Percentiles rank a stretch among this genome's conserved stretches.
Conservation (phyloP, 129 eudicot genomes). For the Smallanthus sonchifolius region DNA sequence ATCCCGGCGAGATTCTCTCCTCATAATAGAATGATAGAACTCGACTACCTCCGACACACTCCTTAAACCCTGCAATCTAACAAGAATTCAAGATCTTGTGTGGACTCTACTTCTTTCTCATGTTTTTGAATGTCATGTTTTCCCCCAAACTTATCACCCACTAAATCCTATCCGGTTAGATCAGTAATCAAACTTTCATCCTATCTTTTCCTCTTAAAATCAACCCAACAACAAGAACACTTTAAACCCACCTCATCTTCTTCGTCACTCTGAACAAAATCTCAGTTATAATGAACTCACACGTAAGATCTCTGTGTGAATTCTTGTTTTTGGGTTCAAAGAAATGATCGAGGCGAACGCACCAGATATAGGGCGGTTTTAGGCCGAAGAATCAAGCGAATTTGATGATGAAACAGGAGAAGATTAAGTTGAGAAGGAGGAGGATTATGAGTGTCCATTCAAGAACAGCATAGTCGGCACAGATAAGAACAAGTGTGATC, state of each 20-base stretch:
- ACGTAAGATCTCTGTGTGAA: slow-evolving; percentile 53
- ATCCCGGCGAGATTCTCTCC: slow-evolving; percentile 82
- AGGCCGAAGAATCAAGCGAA: slow-evolving; percentile 76
- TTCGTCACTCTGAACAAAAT: slow-evolving; percentile 36
- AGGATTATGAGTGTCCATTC: slow-evolving; percentile 81
- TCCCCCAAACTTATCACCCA: slow-evolving; percentile 16
- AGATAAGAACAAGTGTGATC: slow-evolving; percentile 59
- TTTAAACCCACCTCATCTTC: slow-evolving; percentile 39
- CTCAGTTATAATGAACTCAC: slow-evolving; percentile 70
- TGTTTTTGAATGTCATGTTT: slow-evolving; percentile 20
- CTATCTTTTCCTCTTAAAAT: slow-evolving; percentile 32
- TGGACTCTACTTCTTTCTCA: slow-evolving; percentile 32
- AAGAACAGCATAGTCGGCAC: slow-evolving; percentile 72
- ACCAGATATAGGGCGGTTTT: slow-evolving; percentile 78
- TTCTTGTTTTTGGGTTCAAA: slow-evolving; percentile 48
- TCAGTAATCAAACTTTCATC: slow-evolving; percentile 37
- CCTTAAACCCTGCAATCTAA: slow-evolving; percentile 65
- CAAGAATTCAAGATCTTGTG: slow-evolving; percentile 88
- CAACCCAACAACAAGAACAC: slow-evolving; percentile 85
- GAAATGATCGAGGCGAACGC: slow-evolving; percentile 67
- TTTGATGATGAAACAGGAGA: slow-evolving; percentile 68
- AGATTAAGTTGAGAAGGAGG: slow-evolving; percentile 71
- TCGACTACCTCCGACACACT: slow-evolving; percentile 95
- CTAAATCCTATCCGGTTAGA: slow-evolving; percentile 32
- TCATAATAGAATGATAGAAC: slow-evolving; percentile 88